Evolutionary conservation across 495 filamentous ascomycete species (phyloP), one percentile per base, ranked within the genome.

Genomic region (Pyrenopolyporus hunteri): DNA sequence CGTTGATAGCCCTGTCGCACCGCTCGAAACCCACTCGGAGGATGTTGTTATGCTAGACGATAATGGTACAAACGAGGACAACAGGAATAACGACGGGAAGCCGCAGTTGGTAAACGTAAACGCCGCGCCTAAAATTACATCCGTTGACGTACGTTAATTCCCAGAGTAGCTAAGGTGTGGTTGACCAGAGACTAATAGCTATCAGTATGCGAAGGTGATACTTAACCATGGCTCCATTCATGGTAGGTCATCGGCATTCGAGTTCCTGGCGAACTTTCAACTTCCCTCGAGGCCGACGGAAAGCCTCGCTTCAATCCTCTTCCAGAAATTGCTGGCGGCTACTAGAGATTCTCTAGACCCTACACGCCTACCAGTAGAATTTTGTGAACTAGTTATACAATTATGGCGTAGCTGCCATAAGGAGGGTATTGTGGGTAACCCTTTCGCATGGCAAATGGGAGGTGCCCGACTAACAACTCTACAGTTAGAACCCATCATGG

Each of bases 1-100:
- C 10, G 60, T 79, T 4, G 81, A 82, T 16, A 82, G 79, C 49
- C 82, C 82, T 10, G 69, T 76, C 10, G 74, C 69, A 63, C 75
- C 78, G 0, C 65, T 84, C 2, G 82, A 84, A 53, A 79, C 74
- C 6, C 66, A 74, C 43, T 69, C 72, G 2, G 71, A 70, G 16
- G 74, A 76, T 35, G 61, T 46, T 14, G 56, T 64, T 2, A 66
- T 73, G 68, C 26, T 63, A 25, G 70, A 74, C 31, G 40, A 60
- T 46, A 35, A 10, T 16, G 22, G 29, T 10, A 33, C 31, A 9
- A 47, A 66, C 39, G 59, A n/a, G n/a, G n/a, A n/a, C n/a, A n/a
- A 40, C 35, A 43, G n/a, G 25, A 42, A 49, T 33, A n/a, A 40
- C 16, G 23, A n/a, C n/a, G n/a, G n/a, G n/a, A n/a, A n/a, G n/a